These are phyloP conservation scores for Pseudocercospora macadamiae DNA, from an alignment of 2,329 filamentous ascomycete genomes.

Conservation along the genomic window DNA sequence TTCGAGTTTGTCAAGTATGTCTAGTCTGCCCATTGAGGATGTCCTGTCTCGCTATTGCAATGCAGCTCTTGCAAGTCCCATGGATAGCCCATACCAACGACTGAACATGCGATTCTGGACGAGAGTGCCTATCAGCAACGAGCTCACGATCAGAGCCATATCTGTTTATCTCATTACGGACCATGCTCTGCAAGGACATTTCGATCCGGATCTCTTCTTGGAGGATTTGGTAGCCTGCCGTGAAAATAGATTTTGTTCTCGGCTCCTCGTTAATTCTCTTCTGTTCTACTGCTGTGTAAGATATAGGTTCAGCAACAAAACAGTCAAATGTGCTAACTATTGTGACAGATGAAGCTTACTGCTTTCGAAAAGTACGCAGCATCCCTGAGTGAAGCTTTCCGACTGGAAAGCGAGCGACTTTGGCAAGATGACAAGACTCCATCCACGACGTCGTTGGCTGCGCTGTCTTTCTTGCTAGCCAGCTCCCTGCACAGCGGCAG, in stretches of 20 bases:
- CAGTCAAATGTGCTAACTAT: not conserved
- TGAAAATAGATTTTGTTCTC: conserved; percentile 3
- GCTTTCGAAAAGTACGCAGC: conserved; percentile 9
- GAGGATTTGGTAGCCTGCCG: not conserved
- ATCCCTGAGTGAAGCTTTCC: not conserved
- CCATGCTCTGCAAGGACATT: conserved; percentile 2
- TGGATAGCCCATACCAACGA: not conserved
- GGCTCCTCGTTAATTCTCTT: not conserved
- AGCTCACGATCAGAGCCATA: conserved; percentile 1
- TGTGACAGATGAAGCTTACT: conserved; percentile 3
- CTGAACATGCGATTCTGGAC: conserved; percentile 10
- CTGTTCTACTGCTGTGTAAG: conserved; percentile 13
- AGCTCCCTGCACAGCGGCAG: conserved; percentile 1
- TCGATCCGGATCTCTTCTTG: conserved; percentile 9
- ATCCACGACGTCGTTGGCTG: not conserved
- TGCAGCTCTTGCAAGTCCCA: no score
- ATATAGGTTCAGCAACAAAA: no score
- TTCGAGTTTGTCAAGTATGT: not conserved
- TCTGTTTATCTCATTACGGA: conserved; percentile 7
- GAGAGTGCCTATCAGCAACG: conserved; percentile 3
- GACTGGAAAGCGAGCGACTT: not conserved
- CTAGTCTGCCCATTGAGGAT: not conserved
- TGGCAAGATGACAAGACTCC: not conserved
- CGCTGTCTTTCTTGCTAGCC: conserved; percentile 3
- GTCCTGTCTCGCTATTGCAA: not conserved